A percentile compares a stretch with the other conserved stretches of the same genome.
phyloP scores from a whole-genome alignment of 768 basidiomycete genomes.

The Saitozyma podzolica region DNA sequence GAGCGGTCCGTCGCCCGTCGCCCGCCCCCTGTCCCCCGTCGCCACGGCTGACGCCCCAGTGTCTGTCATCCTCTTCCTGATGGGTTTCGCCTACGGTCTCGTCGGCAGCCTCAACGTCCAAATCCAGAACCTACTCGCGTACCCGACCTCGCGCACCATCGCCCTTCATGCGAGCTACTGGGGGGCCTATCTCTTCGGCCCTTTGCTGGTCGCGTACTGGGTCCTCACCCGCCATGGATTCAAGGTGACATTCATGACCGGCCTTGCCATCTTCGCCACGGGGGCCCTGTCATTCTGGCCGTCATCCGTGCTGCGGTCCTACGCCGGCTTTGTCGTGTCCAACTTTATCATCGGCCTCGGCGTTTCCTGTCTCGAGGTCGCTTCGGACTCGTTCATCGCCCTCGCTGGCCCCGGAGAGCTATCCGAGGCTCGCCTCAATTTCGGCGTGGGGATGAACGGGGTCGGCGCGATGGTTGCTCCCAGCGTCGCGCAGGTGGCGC shows the following conservation, averaged over 20 bases:
- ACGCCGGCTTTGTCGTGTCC: slow-evolving; percentile 46
- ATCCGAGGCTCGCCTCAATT: slow-evolving; percentile 42
- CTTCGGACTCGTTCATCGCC: slow-evolving; percentile 49
- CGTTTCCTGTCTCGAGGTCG: slow-evolving; percentile 43
- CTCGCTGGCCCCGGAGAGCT: slow-evolving; percentile 46
- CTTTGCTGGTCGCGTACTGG: slow-evolving; percentile 40
- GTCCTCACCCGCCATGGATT: slow-evolving; percentile 37
- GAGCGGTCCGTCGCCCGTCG: slow-evolving; percentile 3
- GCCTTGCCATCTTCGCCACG: slow-evolving; percentile 41
- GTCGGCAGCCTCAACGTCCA: slow-evolving; percentile 44
- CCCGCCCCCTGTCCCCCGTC: too few relatives aligned
- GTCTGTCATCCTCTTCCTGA: slow-evolving; percentile 44
- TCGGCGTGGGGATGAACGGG: slow-evolving; percentile 48
- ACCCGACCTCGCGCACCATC: slow-evolving; percentile 25
- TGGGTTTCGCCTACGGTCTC: slow-evolving; percentile 50
- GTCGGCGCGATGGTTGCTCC: slow-evolving; percentile 36
- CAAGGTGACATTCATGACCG: slow-evolving; percentile 47
- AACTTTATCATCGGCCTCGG: slow-evolving; percentile 46
- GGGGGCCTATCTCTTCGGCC: slow-evolving; percentile 41
- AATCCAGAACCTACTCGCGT: slow-evolving; percentile 38
- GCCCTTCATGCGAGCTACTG: slow-evolving; percentile 44
- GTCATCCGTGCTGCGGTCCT: slow-evolving; percentile 36
- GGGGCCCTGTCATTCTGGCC: slow-evolving; percentile 52
- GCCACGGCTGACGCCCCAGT: slow-evolving; percentile 17
- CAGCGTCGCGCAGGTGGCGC: slow-evolving; percentile 36